Evolutionary conservation across 2,329 filamentous ascomycete genomes (phyloP).

Genomic region (Penicillium janthinellum): DNA sequence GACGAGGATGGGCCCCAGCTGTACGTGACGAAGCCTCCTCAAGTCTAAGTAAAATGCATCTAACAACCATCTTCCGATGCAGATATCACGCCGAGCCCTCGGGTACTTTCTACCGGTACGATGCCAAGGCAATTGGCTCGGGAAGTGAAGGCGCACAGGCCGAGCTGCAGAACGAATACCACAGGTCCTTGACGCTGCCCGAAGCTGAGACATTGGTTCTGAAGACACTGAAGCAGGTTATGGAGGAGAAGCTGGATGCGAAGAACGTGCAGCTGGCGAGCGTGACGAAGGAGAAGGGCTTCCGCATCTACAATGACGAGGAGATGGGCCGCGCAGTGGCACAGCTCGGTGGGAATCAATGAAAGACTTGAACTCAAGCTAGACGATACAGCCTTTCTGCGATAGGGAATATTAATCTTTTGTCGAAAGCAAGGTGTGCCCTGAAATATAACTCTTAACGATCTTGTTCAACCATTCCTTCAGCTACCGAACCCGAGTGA

Average conservation of each 20-base stretch:
- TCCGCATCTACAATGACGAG: conserved; percentile 97
- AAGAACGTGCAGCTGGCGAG: conserved; percentile 99
- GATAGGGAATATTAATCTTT: not conserved
- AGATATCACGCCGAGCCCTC: conserved; percentile 96
- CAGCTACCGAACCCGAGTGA: too few species aligned
- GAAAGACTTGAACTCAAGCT: conserved; percentile 20
- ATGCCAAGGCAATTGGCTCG: conserved; percentile 97
- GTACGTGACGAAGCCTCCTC: conserved; percentile 48
- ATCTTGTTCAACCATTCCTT: not conserved
- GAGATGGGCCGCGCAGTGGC: conserved; percentile 95
- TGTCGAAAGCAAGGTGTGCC: not conserved
- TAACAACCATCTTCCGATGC: conserved; percentile 6
- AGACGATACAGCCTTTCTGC: conserved; percentile 6
- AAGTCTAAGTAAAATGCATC: not conserved
- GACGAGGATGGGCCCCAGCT: conserved; percentile 96
- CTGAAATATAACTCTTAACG: conserved; percentile 1
- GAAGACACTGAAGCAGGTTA: conserved; percentile 98
- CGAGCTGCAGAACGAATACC: conserved; percentile 97
- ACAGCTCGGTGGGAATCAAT: conserved; percentile 56
- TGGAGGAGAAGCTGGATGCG: conserved; percentile 98
- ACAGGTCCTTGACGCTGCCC: conserved; percentile 90
- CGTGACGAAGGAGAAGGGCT: conserved; percentile 95
- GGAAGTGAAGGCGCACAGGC: conserved; percentile 97
- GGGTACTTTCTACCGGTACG: conserved; percentile 98
- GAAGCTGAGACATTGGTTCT: conserved; percentile 94